phyloP scores from a whole-genome alignment of 2,329 filamentous ascomycete species.

The Exophiala alcalophila region DNA sequence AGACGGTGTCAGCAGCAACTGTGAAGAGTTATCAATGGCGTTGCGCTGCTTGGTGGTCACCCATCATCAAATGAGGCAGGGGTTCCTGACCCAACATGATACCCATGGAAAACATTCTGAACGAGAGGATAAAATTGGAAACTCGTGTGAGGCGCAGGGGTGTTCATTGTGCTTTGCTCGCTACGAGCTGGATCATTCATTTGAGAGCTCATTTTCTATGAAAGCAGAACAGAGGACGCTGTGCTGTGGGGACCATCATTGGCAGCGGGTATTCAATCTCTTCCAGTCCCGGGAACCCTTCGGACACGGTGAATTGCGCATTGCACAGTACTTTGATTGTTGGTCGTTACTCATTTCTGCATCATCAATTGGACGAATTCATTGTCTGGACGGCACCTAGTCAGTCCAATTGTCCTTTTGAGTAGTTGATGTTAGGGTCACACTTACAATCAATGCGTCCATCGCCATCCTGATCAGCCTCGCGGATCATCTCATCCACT shows the following conservation, averaged over 20 bases:
- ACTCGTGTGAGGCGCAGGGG: too few relatives aligned
- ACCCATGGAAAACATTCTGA: constrained; percentile 5
- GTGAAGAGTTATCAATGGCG: background rate
- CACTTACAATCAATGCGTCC: constrained; percentile 82
- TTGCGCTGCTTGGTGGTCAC: background rate
- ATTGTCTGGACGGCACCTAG: constrained; percentile 61
- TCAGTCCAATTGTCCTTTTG: too few relatives aligned
- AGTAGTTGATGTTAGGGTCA: too few relatives aligned
- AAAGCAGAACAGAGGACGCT: constrained; percentile 7
- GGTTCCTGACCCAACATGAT: constrained; percentile 11
- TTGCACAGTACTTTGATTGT: too few relatives aligned
- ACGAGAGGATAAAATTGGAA: background rate
- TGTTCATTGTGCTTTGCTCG: constrained; percentile 5
- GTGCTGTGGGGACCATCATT: background rate
- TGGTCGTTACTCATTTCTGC: constrained; percentile 70
- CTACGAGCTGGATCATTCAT: too few relatives aligned
- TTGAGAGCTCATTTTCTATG: too few relatives aligned
- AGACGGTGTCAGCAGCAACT: background rate
- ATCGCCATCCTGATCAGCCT: constrained; percentile 85
- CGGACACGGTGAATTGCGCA: constrained; percentile 1
- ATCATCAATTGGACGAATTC: constrained; percentile 94
- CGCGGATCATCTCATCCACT: constrained; percentile 90
- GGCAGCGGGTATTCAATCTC: constrained; percentile 1
- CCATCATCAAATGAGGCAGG: too few relatives aligned
- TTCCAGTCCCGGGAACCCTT: too few relatives aligned